Base-by-base conservation (phyloP, 306 rosid genomes). In the Hippophae rhamnoides region DNA sequence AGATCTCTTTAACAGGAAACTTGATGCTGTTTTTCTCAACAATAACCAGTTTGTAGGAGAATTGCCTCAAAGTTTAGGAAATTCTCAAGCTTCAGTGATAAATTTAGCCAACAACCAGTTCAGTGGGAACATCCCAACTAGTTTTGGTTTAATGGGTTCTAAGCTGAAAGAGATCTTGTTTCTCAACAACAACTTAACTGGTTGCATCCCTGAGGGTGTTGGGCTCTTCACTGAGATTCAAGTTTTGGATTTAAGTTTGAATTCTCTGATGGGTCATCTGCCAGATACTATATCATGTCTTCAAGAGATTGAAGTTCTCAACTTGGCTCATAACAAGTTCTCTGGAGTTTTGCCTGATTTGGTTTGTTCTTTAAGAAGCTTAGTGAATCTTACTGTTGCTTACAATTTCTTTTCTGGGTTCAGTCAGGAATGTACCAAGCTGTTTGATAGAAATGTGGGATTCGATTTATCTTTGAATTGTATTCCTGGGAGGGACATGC, bases 331-430 rank as follows among this genome's bases (percentile, higher is more conserved):
- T 69, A 93, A 93, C 79, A 72, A 77, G 80, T 89, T 93, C 4
- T 93, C 99, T 56, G 99, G 97, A 71, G 86, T 76, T 52, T 63
- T 93, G 12, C 87, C 99, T 7, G 99, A 93, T 14, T 13, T 84
- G 54, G 72, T 93, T 7, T 93, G 99, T 66, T 81, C 89, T 18
- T 52, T 88, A 54, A 78, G 68, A 52, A 88, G 78, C 65, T 76
- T 93, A 11, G 52, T 81, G 56, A 93, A 93, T 84, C 69, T 93
- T 53, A 85, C 88, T 0, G 93, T 93, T 57, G 78, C 99, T 31
- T 86, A 76, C 79, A 93, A 93, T 68, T 93, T 93, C 94, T 84
- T 93, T 69, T 93, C 97, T 64, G 99, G 99, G 82, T 78, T 93
- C 54, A 86, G 86, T 60, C 86, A 82, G 60, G 89, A 82, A 70